phyloP scores from a whole-genome alignment of 768 basidiomycete genomes.

The Brasilioporus rufonigricans region DNA sequence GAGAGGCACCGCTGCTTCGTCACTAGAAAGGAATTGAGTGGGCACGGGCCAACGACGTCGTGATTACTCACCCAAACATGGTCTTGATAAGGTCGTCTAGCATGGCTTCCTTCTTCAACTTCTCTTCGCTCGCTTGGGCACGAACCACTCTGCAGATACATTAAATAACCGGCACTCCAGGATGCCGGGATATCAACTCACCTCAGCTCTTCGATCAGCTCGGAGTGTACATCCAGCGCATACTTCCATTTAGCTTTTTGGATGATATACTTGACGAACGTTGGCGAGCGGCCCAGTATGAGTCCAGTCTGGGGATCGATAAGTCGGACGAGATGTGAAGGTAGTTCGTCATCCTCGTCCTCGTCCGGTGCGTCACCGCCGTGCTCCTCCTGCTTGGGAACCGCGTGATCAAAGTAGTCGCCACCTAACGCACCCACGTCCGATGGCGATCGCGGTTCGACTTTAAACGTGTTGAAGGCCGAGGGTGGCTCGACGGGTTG shows the following conservation, averaged over 20 bases:
- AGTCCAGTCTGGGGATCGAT: constrained; percentile 57
- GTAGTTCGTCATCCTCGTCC: constrained; percentile 47
- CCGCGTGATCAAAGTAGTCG: constrained; percentile 33
- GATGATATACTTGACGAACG: constrained; percentile 69
- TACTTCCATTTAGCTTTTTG: constrained; percentile 71
- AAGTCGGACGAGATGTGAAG: constrained; percentile 49
- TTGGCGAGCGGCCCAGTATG: constrained; percentile 67
- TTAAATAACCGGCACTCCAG: background rate
- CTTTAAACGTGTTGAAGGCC: constrained; percentile 61
- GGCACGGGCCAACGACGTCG: background rate
- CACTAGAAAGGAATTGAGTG: constrained; percentile 13
- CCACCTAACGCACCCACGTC: constrained; percentile 31
- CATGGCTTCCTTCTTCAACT: constrained; percentile 58
- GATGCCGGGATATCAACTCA: background rate
- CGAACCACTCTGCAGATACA: constrained; percentile 37
- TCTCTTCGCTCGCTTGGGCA: constrained; percentile 50
- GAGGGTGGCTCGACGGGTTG: constrained; percentile 25
- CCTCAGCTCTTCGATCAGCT: constrained; percentile 62
- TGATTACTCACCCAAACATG: constrained; percentile 48
- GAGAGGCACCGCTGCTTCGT: constrained; percentile 24
- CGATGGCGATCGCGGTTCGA: constrained; percentile 50
- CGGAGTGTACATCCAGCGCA: constrained; percentile 64
- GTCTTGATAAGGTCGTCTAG: constrained; percentile 51
- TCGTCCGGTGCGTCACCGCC: constrained; percentile 21
- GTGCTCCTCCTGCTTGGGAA: constrained; percentile 15